These are phyloP conservation scores for Limonium bicolor DNA, from an alignment of 148 eudicot species.

Conservation along the genomic window DNA sequence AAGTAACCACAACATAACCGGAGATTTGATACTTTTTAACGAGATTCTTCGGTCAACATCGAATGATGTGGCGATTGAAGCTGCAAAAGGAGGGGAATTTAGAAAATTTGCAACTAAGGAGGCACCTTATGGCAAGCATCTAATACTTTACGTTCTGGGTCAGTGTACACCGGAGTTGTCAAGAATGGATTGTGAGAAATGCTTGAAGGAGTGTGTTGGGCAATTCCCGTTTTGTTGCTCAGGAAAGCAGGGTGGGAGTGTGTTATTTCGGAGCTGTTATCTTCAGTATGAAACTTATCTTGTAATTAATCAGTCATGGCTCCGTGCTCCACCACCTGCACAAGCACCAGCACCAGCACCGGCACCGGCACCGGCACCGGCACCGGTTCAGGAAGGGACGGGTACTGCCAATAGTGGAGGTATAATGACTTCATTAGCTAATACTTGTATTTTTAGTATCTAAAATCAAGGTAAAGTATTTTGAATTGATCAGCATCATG, in stretches of 20 bases:
- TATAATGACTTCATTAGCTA: too few relatives aligned
- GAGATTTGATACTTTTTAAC: conserved; percentile 6
- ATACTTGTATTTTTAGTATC: too few relatives aligned
- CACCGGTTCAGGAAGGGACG: too few relatives aligned
- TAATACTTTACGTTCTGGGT: conserved; percentile 8
- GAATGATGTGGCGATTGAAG: background rate
- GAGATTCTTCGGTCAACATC: background rate
- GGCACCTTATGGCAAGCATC: background rate
- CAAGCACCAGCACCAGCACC: too few relatives aligned
- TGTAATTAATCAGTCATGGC: too few relatives aligned
- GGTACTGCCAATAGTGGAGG: too few relatives aligned
- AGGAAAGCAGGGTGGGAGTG: background rate
- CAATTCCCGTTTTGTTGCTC: background rate
- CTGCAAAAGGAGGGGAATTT: background rate
- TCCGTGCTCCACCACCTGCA: too few relatives aligned
- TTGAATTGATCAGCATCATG: too few relatives aligned
- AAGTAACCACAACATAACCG: background rate
- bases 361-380: too few relatives aligned
- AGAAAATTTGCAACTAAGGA: conserved; percentile 10
- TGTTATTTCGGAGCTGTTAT: too few relatives aligned
- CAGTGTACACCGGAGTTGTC: conserved; percentile 30
- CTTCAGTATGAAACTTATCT: too few relatives aligned
- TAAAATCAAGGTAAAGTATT: too few relatives aligned
- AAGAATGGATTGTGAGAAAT: conserved; percentile 1
- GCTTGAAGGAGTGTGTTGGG: conserved; percentile 1